Evolutionary conservation across 1,284 basidiomycete species (phyloP).

Genomic region (Kwoniella shivajii): DNA sequence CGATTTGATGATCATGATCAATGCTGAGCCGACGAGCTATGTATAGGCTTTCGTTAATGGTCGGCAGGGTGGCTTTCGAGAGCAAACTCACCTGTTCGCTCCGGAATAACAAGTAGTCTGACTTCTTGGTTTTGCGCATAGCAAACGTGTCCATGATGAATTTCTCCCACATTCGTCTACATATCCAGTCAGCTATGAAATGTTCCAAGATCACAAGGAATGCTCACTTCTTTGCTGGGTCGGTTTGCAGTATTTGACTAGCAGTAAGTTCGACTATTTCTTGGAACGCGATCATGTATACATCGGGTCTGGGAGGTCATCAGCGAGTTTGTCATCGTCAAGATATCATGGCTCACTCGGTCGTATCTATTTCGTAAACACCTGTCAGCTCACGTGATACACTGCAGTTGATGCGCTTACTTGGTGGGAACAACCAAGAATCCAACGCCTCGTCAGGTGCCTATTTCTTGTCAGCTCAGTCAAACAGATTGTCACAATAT

Average conservation of each 20-base stretch:
- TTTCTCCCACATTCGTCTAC: slow-evolving; percentile 82
- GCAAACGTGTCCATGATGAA: slow-evolving; percentile 78
- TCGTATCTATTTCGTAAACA: slow-evolving; percentile 54
- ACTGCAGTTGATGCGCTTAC: slow-evolving; percentile 57
- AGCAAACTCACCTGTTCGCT: slow-evolving; percentile 76
- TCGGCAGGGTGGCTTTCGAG: neutral
- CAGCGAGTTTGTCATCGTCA: neutral
- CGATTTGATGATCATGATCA: slow-evolving; percentile 80
- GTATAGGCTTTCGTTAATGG: neutral
- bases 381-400: neutral
- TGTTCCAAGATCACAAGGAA: neutral
- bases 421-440: slow-evolving; percentile 86
- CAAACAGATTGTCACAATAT: neutral
- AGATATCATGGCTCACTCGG: slow-evolving; percentile 60
- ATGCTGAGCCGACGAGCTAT: slow-evolving; percentile 90
- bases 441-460: slow-evolving; percentile 78
- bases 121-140: slow-evolving; percentile 63
- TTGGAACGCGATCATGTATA: slow-evolving; percentile 92
- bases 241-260: slow-evolving; percentile 93
- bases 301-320: slow-evolving; percentile 67
- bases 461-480: slow-evolving; percentile 45
- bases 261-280: slow-evolving; percentile 97
- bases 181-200: slow-evolving; percentile 52
- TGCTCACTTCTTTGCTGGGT: slow-evolving; percentile 85
- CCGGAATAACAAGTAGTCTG: slow-evolving; percentile 80